Base-by-base conservation (phyloP, 2,329 filamentous ascomycete genomes). In the Botryotinia calthae region DNA sequence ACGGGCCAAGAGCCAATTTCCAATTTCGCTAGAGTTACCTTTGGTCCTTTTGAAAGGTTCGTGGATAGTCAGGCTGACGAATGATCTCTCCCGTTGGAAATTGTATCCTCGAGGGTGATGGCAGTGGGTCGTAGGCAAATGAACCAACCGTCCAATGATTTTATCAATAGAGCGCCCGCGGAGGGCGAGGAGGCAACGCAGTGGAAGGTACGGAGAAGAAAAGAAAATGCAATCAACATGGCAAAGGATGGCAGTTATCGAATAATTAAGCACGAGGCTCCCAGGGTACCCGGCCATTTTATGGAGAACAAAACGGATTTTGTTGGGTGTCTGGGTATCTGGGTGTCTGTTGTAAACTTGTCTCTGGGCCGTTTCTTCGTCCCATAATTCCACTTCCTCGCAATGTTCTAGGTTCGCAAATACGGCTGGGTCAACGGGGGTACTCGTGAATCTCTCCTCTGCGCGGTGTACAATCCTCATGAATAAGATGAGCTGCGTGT, bases 21-120 rank as follows among this genome's bases (percentile, higher is more conserved):
- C 54, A 71, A 71, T 71, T 58, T 71, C 70, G 70, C 70, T 71
- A 71, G 70, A 54, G 46, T 71, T 34, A 64, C 67, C 42, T 61
- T 44, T 37, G 40, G 40, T 61, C 58, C 31, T 56, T 37, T 51
- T 70, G 51, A 7, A 31, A 64, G 44, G 34, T 56, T 71, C 48
- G 59, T 65, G 46, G n/a, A 71, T 48, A 71, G 69, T 44, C 42
- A 28, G 59, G 62, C 62, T 59, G 70, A 72, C 70, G 70, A 72
- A 72, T 72, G 2, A 67, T 48, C 31, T 46, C 62, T 48, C 28
- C 40, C 16, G 65, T 28, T 58, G n/a, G 16, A 34, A 37, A 28
- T 34, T 59, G 20, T 48, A 42, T 12, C 20, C 25, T 22, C 70
- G 48, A 18, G 62, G 63, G 42, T 72, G 12, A 10, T 1, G 28